Evolutionary conservation across 192 early-diverging fungal genomes (phyloP).

Genomic region (Coemansia sp.): DNA sequence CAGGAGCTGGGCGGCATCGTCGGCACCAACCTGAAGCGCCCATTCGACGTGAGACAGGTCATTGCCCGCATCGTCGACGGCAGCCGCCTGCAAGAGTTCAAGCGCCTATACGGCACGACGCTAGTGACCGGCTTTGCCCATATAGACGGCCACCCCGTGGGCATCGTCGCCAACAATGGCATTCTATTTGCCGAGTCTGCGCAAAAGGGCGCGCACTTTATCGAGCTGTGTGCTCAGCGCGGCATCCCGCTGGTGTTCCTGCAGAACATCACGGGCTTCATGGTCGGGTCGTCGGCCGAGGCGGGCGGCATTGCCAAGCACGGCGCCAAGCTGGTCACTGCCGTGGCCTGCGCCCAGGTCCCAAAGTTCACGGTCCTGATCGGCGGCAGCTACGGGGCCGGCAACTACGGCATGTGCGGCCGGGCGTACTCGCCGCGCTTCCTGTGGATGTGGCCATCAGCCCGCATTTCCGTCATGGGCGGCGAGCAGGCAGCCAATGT

Average conservation of each 20-base stretch:
- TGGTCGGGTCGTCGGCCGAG: slow-evolving; percentile 92
- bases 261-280: slow-evolving; percentile 96
- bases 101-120: slow-evolving; percentile 82
- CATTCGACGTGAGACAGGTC: slow-evolving; percentile 87
- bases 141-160: slow-evolving; percentile 85
- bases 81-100: slow-evolving; percentile 87
- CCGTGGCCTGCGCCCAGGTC: slow-evolving; percentile 86
- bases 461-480: slow-evolving; percentile 95
- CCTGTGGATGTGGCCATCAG: slow-evolving; percentile 95
- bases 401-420: slow-evolving; percentile 99
- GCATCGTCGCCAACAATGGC: slow-evolving; percentile 94
- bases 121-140: slow-evolving; percentile 89
- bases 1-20: slow-evolving; percentile 91
- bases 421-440: slow-evolving; percentile 88
- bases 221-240: slow-evolving; percentile 85
- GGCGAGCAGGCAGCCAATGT: slow-evolving; percentile 94
- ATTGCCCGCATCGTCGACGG: slow-evolving; percentile 95
- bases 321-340: slow-evolving; percentile 93
- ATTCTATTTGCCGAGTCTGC: slow-evolving; percentile 92
- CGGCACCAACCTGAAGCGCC: slow-evolving; percentile 80
- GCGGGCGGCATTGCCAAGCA: slow-evolving; percentile 96
- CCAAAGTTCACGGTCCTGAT: slow-evolving; percentile 89
- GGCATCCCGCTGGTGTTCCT: slow-evolving; percentile 86
- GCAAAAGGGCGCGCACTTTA: slow-evolving; percentile 92
- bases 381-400: slow-evolving; percentile 71